A percentile compares a stretch with the other conserved stretches of the same genome.
phyloP scores from a whole-genome alignment of 495 filamentous ascomycete genomes.

The Aeminium ludgeri region DNA sequence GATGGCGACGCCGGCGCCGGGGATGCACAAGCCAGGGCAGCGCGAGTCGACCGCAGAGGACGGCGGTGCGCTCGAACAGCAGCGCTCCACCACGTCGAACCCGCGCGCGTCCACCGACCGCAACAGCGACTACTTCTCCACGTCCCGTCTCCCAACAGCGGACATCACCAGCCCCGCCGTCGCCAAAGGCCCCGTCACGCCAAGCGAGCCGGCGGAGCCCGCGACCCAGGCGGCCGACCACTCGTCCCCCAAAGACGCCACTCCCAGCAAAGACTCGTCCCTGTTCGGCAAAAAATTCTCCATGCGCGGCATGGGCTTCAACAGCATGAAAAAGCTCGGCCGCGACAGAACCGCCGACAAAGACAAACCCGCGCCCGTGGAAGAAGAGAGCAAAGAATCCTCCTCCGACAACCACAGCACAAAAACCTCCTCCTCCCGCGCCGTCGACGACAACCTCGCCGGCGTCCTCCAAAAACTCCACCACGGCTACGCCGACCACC shows the following conservation, averaged over 20 bases:
- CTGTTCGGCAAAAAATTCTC: slow-evolving; percentile 77
- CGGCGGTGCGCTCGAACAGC: slow-evolving; percentile 28
- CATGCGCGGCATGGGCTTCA: slow-evolving; percentile 51
- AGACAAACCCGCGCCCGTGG: slow-evolving; percentile 50
- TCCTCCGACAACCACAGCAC: slow-evolving; percentile 42
- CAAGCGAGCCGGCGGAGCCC: slow-evolving; percentile 32
- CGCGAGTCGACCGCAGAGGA: slow-evolving; percentile 36
- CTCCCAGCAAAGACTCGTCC: slow-evolving; percentile 42
- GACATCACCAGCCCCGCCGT: slow-evolving; percentile 6
- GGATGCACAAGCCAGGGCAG: slow-evolving; percentile 3
- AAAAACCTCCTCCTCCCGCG: slow-evolving; percentile 47
- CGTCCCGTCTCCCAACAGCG: slow-evolving; percentile 7
- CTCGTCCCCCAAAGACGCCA: slow-evolving; percentile 57
- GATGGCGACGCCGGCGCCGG: slow-evolving; percentile 48
- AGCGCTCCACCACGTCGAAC: slow-evolving; percentile 24
- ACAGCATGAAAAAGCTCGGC: slow-evolving; percentile 63
- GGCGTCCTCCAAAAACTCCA: slow-evolving; percentile 66
- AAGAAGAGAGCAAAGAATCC: slow-evolving; percentile 64
- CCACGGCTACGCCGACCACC: slow-evolving; percentile 58
- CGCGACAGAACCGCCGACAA: slow-evolving; percentile 51
- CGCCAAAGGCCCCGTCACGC: slow-evolving; percentile 29
- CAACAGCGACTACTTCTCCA: slow-evolving; percentile 51
- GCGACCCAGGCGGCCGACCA: slow-evolving; percentile 33
- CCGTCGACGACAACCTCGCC: slow-evolving; percentile 64
- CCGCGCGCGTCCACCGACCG: slow-evolving; percentile 32